These are phyloP conservation scores for Pelargonium exstipulatum DNA, from an alignment of 441 rosid species.

Conservation along the genomic window DNA sequence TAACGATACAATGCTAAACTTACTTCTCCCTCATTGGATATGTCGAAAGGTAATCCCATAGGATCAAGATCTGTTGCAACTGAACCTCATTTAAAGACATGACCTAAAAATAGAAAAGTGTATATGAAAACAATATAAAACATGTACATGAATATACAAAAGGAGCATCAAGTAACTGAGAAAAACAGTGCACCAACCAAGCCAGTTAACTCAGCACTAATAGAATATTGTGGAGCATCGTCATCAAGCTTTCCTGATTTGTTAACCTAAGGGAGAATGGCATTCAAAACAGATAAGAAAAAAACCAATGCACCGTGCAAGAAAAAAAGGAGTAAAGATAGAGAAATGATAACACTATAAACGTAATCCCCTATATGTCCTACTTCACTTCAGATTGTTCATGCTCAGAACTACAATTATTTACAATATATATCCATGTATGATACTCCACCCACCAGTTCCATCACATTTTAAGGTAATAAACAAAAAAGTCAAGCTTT, in stretches of 20 bases:
- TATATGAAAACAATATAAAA: slow-evolving; percentile 17
- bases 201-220: slow-evolving; percentile 56
- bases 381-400: neutral
- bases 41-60: slow-evolving; percentile 64
- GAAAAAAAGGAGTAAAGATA: neutral
- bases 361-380: neutral
- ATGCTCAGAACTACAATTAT: neutral
- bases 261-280: slow-evolving; percentile 46
- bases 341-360: neutral
- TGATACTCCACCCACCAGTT: neutral
- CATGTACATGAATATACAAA: slow-evolving; percentile 2
- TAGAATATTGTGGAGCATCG: slow-evolving; percentile 72
- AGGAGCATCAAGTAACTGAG: slow-evolving; percentile 4
- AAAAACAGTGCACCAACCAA: slow-evolving; percentile 47
- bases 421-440: neutral
- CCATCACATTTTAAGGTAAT: neutral
- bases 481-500: neutral
- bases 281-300: slow-evolving; percentile 8
- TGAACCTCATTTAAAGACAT: slow-evolving; percentile 68
- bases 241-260: slow-evolving; percentile 65
- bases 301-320: neutral
- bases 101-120: slow-evolving; percentile 38
- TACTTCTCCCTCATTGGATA: slow-evolving; percentile 78
- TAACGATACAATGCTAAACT: slow-evolving; percentile 26
- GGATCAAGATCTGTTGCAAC: slow-evolving; percentile 59